A percentile compares a stretch with the other conserved stretches of the same genome.
Evolutionary conservation across 2,329 filamentous ascomycete genomes (phyloP).

Genomic region (Corynespora cassiicola): DNA sequence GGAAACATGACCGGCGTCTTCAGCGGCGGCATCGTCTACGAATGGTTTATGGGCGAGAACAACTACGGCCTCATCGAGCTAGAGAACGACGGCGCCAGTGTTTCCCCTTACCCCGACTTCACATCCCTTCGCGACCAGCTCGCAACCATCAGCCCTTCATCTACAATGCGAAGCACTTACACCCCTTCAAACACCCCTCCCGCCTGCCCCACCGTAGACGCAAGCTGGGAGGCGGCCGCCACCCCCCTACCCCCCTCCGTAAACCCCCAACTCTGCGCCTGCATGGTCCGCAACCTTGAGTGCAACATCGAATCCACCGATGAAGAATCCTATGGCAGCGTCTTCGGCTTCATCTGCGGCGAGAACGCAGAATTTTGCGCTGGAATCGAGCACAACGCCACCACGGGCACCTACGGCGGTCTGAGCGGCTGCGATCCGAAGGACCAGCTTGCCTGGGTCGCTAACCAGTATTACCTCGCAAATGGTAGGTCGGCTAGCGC

Average conservation of each 20-base stretch:
- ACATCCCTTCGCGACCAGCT: constrained; percentile 73
- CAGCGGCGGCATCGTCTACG: constrained; percentile 97
- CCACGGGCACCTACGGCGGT: constrained; percentile 73
- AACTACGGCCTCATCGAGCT: constrained; percentile 82
- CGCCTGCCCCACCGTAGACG: constrained; percentile 71
- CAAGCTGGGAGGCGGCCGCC: constrained; percentile 71
- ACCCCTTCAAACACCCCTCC: constrained; percentile 71
- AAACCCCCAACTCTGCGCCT: constrained; percentile 79
- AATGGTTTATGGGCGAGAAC: constrained; percentile 93
- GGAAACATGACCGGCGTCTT: constrained; percentile 85
- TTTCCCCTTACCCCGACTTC: constrained; percentile 74
- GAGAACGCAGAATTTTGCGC: constrained; percentile 60
- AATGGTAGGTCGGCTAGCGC: constrained; percentile 57
- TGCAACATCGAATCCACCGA: constrained; percentile 73
- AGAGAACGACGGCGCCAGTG: constrained; percentile 61
- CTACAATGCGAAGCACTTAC: constrained; percentile 72
- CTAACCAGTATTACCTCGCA: constrained; percentile 72
- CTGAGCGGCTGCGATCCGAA: constrained; percentile 76
- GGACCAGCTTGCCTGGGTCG: constrained; percentile 75
- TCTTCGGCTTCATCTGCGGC: constrained; percentile 79
- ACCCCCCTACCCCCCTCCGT: constrained; percentile 81
- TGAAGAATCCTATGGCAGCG: constrained; percentile 64
- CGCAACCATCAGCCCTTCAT: constrained; percentile 68
- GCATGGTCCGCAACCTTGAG: constrained; percentile 76
- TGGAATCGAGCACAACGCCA: constrained; percentile 72